These are phyloP conservation scores for Rhizopogon rudus DNA, from an alignment of 768 basidiomycete species.

Conservation along the genomic window DNA sequence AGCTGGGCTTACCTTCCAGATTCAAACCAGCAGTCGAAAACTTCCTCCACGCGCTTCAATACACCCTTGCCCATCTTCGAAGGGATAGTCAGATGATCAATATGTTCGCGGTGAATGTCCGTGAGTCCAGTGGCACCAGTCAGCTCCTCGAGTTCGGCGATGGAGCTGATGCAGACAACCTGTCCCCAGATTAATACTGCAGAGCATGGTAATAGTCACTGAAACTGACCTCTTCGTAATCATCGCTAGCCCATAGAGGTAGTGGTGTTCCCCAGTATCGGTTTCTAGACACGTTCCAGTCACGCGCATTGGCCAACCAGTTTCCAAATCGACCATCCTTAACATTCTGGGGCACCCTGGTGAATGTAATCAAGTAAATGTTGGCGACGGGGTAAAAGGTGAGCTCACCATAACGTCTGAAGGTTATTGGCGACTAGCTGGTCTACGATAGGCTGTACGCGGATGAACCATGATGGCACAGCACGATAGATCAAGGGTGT, in stretches of 20 bases:
- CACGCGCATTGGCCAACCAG: conserved; percentile 97
- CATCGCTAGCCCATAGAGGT: conserved; percentile 93
- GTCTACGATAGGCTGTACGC: conserved; percentile 80
- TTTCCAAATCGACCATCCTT: conserved; percentile 93
- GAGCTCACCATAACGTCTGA: conserved; percentile 75
- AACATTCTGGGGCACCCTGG: conserved; percentile 86
- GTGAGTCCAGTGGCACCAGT: conserved; percentile 82
- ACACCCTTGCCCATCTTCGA: conserved; percentile 83
- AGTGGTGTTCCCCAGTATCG: conserved; percentile 99
- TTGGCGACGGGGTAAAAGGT: background rate
- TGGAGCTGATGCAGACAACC: conserved; percentile 84
- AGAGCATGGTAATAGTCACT: background rate
- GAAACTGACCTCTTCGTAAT: conserved; percentile 67
- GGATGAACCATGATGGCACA: conserved; percentile 94
- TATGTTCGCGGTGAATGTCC: conserved; percentile 90
- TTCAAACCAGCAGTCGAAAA: conserved; percentile 99
- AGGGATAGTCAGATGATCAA: conserved; percentile 96
- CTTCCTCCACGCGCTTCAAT: conserved; percentile 90
- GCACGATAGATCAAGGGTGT: conserved; percentile 96
- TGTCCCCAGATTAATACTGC: conserved; percentile 21
- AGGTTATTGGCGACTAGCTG: conserved; percentile 88
- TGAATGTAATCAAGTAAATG: conserved; percentile 6
- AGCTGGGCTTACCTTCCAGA: conserved; percentile 75
- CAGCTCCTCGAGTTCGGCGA: conserved; percentile 79
- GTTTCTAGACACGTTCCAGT: conserved; percentile 99